A percentile compares a stretch with the other conserved stretches of the same genome.
Evolutionary conservation across 1,284 basidiomycete species (phyloP).

Genomic region (Mycena citricolor): DNA sequence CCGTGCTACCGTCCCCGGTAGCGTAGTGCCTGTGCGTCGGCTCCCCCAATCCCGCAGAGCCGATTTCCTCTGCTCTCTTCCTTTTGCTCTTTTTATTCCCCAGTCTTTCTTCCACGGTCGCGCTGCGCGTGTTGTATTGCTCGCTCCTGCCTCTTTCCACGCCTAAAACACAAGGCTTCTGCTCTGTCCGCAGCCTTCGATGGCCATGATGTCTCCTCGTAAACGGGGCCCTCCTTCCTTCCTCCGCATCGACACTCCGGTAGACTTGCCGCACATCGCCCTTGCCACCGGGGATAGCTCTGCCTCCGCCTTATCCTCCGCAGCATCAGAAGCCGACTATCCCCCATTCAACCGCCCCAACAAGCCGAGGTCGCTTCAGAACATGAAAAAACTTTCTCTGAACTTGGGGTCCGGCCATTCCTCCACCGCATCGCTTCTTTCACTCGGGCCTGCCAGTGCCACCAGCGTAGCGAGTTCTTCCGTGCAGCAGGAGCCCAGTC

Average conservation of each 20-base stretch:
- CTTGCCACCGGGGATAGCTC: conserved; percentile 48
- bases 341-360: conserved; percentile 42
- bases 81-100: conserved; percentile 20
- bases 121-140: conserved; percentile 24
- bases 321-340: conserved; percentile 51
- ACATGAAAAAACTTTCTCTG: conserved; percentile 76
- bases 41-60: neutral
- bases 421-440: conserved; percentile 35
- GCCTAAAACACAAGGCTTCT: conserved; percentile 32
- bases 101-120: conserved; percentile 18
- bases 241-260: conserved; percentile 59
- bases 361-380: conserved; percentile 48
- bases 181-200: conserved; percentile 23
- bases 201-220: conserved; percentile 41
- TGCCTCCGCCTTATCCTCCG: conserved; percentile 51
- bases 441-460: conserved; percentile 28
- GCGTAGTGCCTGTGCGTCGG: too few relatives aligned
- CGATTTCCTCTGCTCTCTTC: conserved; percentile 13
- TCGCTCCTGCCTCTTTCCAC: conserved; percentile 38
- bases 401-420: conserved; percentile 61
- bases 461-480: too few relatives aligned
- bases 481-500: conserved; percentile 27
- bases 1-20: too few relatives aligned
- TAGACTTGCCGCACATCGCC: conserved; percentile 46
- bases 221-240: conserved; percentile 56